Conservation (phyloP, 192 early-diverging fungal genomes). For the Coemansia sp. region DNA sequence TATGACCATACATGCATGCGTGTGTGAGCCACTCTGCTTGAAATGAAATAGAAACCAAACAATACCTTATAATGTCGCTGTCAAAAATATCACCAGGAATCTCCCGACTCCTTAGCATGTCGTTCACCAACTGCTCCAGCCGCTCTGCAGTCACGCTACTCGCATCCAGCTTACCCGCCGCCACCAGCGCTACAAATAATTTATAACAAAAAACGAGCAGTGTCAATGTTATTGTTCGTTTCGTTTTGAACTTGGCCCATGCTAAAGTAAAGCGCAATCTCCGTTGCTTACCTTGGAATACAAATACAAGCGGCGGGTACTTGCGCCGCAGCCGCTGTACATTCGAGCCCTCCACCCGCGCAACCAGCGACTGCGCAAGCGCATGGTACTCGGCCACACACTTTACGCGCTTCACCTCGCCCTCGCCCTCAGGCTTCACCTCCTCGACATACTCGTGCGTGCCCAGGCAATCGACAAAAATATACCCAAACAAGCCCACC, state of each 20-base stretch:
- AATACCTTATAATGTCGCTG: conserved; percentile 15
- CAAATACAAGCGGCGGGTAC: conserved; percentile 35
- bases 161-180: not conserved
- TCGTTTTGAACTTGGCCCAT: too few species aligned
- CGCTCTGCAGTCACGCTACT: not conserved
- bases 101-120: conserved; percentile 9
- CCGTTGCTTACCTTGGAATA: conserved; percentile 30
- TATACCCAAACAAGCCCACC: conserved; percentile 77
- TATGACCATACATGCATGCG: too few species aligned
- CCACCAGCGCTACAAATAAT: not conserved
- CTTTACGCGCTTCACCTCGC: not conserved
- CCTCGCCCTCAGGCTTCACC: not conserved
- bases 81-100: conserved; percentile 24
- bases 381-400: conserved; percentile 10
- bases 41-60: too few species aligned
- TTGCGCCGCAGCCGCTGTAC: conserved; percentile 18
- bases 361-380: conserved; percentile 13
- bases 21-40: too few species aligned
- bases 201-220: too few species aligned
- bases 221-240: too few species aligned
- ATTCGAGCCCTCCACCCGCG: not conserved
- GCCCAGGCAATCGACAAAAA: conserved; percentile 72
- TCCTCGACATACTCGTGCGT: conserved; percentile 33
- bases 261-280: too few species aligned
- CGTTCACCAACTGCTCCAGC: conserved; percentile 4